Evolutionary conservation across 2,329 filamentous ascomycete genomes (phyloP).

Genomic region (Colletotrichum horii): DNA sequence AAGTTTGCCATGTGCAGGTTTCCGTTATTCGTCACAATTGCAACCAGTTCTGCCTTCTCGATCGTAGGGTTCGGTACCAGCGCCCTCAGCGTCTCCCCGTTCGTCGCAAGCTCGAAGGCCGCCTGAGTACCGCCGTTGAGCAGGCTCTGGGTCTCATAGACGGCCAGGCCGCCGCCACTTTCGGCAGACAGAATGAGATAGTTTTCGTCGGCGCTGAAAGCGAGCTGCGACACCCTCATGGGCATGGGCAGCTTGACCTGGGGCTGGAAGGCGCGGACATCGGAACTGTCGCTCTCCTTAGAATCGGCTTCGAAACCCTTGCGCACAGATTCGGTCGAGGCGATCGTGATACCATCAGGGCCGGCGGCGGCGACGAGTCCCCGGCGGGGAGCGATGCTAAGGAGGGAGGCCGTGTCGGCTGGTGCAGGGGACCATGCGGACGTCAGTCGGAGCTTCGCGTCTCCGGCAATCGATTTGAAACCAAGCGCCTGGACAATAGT

Average conservation of each 20-base stretch:
- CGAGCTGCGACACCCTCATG: constrained; percentile 82
- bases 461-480: constrained; percentile 80
- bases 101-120: constrained; percentile 78
- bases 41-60: constrained; percentile 76
- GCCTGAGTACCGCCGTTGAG: constrained; percentile 70
- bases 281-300: constrained; percentile 63
- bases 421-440: constrained; percentile 80
- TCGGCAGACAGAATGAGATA: constrained; percentile 85
- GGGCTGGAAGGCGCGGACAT: constrained; percentile 74
- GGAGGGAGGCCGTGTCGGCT: constrained; percentile 77
- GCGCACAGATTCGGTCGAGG: constrained; percentile 78
- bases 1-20: constrained; percentile 86
- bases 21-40: constrained; percentile 79
- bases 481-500: constrained; percentile 65
- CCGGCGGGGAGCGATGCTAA: constrained; percentile 80
- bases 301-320: constrained; percentile 69
- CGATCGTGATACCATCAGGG: constrained; percentile 78
- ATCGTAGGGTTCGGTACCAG: constrained; percentile 81
- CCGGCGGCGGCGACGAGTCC: constrained; percentile 88
- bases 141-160: constrained; percentile 78
- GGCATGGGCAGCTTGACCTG: constrained; percentile 76
- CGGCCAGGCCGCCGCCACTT: constrained; percentile 78
- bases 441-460: constrained; percentile 83
- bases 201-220: constrained; percentile 89
- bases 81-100: constrained; percentile 73